Evolutionary conservation across 176 grass and related monocot genomes (phyloP).

Genomic region (Zea luxurians): DNA sequence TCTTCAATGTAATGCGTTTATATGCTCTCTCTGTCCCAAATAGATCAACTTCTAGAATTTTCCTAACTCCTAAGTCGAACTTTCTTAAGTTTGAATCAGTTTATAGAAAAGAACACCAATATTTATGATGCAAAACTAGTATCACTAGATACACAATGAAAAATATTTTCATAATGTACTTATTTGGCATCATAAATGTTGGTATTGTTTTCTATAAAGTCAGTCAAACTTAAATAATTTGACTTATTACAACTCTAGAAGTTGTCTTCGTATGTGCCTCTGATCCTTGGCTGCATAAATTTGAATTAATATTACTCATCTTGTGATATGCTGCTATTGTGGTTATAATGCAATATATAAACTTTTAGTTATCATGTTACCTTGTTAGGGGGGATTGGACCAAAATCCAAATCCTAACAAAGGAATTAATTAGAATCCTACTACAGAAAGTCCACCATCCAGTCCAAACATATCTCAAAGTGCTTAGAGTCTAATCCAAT

Average conservation of each 20-base stretch:
- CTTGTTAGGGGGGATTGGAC: background rate
- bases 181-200: background rate
- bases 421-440: background rate
- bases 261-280: constrained; percentile 13
- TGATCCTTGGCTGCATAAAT: constrained; percentile 4
- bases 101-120: background rate
- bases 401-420: constrained; percentile 2
- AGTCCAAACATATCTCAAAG: background rate
- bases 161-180: background rate
- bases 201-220: background rate
- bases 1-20: background rate
- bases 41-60: background rate
- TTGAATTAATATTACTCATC: background rate
- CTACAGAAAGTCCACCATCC: background rate
- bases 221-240: background rate
- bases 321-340: background rate
- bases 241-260: background rate
- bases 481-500: background rate
- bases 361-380: constrained; percentile 3
- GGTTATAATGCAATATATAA: background rate
- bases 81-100: background rate
- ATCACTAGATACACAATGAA: background rate
- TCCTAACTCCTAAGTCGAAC: background rate
- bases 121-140: background rate
- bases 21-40: background rate